Evolutionary conservation across 2,329 filamentous ascomycete genomes (phyloP), one percentile per base, ranked within the genome.

Genomic region (Ascochyta pisi): DNA sequence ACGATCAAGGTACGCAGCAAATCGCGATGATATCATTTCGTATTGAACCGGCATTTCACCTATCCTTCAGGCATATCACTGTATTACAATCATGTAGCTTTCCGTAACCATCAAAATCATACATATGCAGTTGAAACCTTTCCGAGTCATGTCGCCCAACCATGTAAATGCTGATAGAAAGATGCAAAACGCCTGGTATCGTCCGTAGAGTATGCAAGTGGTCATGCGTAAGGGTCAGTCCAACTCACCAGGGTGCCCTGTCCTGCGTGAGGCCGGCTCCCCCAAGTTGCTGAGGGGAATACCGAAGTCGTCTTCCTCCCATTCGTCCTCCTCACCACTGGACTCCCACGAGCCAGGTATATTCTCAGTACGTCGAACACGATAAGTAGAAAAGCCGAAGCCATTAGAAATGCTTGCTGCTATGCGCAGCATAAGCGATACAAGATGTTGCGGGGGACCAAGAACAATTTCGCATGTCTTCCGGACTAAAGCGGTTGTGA

Each of bases 361-460:
- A 50, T 68, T 73, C 46, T 70, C 66, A 8, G 60, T 60, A 23
- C 64, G 63, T 13, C 67, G 64, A 13, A 76, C 58, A 12, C 69
- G 68, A 51, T 74, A 76, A 3, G 72, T 72, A 40, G 66, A 67
- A 53, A 73, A 73, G 31, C 69, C 66, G 42, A 73, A 71, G 4
- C 80, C 80, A 41, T 76, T 76, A 1, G 87, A 84, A 59, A 96
- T 91, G 59, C 85, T 87, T 0, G 90, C 88, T 0, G 92, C 91
- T 53, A 96, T 91, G 52, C 87, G 86, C 4, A 96, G 83, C 82
- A 96, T 92, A 37, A 96, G 80, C 24, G 86, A 82, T 33, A 96
- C 84, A 2, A 96, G 83, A 65, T 93, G 86, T 31, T 88, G 85
- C 0, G 93, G 92, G n/a, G 92, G 92, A 0, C 90, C 87, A 13